phyloP scores from a whole-genome alignment of 192 early-diverging fungal genomes.

The Podila clonocystis region DNA sequence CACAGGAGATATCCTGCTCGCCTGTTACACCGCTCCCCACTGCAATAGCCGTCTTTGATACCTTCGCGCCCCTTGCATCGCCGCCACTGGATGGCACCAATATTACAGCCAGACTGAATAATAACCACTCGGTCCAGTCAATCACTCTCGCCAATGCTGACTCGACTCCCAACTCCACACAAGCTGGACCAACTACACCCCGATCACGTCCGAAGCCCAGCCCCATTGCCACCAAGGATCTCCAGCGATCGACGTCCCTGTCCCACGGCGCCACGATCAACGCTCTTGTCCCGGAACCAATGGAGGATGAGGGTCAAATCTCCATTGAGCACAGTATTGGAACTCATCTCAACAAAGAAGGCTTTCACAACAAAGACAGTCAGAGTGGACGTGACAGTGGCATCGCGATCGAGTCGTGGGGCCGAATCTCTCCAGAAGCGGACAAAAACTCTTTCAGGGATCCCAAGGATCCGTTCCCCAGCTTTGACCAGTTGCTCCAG shows the following conservation, averaged over 20 bases:
- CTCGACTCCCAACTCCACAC: no score
- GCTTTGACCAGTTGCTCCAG: constrained; percentile 21
- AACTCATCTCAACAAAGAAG: not conserved
- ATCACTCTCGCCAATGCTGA: no score
- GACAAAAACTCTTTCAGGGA: not conserved
- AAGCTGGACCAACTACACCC: not conserved
- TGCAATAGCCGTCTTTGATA: no score
- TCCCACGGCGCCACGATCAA: not conserved
- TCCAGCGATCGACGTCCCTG: not conserved
- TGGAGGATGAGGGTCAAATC: not conserved
- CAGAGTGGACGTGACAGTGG: constrained; percentile 27
- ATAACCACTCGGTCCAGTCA: not conserved
- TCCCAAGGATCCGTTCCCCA: constrained; percentile 3
- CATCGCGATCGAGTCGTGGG: constrained; percentile 25
- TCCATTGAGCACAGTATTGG: not conserved
- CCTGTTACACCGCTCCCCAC: no score
- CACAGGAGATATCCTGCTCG: not conserved
- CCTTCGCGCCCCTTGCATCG: no score
- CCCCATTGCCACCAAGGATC: constrained; percentile 15
- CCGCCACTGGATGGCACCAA: no score
- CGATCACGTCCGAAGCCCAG: not conserved
- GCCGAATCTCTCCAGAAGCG: not conserved
- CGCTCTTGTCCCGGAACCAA: not conserved
- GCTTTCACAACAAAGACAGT: not conserved
- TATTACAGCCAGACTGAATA: not conserved